phyloP scores from a whole-genome alignment of 1,139 yeast species.

The Sugiyamaella paludigena region DNA sequence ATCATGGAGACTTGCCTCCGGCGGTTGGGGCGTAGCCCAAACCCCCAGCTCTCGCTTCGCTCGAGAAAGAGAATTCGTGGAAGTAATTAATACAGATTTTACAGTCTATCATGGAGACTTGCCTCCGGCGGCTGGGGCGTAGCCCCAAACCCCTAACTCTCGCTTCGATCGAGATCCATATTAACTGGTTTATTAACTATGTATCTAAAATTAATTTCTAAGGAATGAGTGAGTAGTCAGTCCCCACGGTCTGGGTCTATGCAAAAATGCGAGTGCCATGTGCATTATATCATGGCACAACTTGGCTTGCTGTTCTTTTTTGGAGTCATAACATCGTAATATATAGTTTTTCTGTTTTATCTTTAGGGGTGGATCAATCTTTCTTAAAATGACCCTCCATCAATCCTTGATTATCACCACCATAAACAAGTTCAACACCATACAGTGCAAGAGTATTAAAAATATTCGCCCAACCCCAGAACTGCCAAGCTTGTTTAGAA shows the following conservation, averaged over 20 bases:
- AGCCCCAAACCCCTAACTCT: no score
- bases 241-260: no score
- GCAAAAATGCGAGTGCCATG: no score
- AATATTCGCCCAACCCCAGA: slow-evolving; percentile 97
- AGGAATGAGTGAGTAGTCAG: neutral
- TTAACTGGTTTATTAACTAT: slow-evolving; percentile 2
- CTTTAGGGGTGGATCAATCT: slow-evolving; percentile 19
- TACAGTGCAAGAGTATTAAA: slow-evolving; percentile 75
- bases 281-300: no score
- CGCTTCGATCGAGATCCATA: neutral
- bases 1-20: no score
- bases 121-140: no score
- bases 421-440: slow-evolving; percentile 62
- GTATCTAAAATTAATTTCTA: slow-evolving; percentile 10
- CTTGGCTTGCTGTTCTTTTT: neutral
- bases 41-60: no score
- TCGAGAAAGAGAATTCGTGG: no score
- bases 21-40: no score
- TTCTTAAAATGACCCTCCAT: slow-evolving; percentile 37
- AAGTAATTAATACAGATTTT: no score
- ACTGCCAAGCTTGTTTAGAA: slow-evolving; percentile 64
- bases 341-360: neutral
- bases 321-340: slow-evolving; percentile 10
- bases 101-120: no score
- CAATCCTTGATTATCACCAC: slow-evolving; percentile 34